These are phyloP conservation scores for Torulaspora franciscae DNA, from an alignment of 805 yeast genomes.

Conservation along the genomic window DNA sequence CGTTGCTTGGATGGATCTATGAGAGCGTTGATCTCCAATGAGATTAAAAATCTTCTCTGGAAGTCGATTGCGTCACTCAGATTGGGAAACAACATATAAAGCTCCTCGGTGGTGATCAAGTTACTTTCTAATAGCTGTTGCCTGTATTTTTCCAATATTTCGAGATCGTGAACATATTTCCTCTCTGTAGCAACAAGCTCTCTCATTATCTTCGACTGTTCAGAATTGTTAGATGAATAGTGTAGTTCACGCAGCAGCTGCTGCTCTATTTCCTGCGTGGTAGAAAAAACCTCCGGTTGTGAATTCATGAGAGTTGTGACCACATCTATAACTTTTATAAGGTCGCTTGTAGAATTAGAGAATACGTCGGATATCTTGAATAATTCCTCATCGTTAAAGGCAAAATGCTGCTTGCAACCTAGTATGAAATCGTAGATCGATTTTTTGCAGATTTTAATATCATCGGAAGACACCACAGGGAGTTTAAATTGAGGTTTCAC, in stretches of 20 bases:
- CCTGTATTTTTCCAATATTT: constrained; percentile 62
- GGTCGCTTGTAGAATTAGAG: constrained; percentile 71
- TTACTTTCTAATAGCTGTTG: constrained; percentile 62
- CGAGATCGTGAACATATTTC: constrained; percentile 87
- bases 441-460: constrained; percentile 77
- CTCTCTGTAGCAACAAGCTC: constrained; percentile 89
- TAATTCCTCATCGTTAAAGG: constrained; percentile 71
- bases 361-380: constrained; percentile 90
- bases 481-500: constrained; percentile 56
- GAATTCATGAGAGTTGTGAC: constrained; percentile 60
- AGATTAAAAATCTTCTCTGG: constrained; percentile 82
- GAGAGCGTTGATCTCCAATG: constrained; percentile 79
- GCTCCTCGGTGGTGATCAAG: constrained; percentile 68
- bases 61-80: constrained; percentile 79
- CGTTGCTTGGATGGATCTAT: constrained; percentile 74
- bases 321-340: constrained; percentile 68
- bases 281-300: constrained; percentile 42
- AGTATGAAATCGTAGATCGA: constrained; percentile 84
- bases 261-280: constrained; percentile 29
- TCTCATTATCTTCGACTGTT: constrained; percentile 56
- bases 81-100: constrained; percentile 81
- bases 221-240: constrained; percentile 21
- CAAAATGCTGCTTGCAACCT: constrained; percentile 74
- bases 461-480: constrained; percentile 68
- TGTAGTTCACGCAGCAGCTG: constrained; percentile 22